Conservation (phyloP, 2,329 filamentous ascomycete genomes). For the Xylaria hypoxylon region DNA sequence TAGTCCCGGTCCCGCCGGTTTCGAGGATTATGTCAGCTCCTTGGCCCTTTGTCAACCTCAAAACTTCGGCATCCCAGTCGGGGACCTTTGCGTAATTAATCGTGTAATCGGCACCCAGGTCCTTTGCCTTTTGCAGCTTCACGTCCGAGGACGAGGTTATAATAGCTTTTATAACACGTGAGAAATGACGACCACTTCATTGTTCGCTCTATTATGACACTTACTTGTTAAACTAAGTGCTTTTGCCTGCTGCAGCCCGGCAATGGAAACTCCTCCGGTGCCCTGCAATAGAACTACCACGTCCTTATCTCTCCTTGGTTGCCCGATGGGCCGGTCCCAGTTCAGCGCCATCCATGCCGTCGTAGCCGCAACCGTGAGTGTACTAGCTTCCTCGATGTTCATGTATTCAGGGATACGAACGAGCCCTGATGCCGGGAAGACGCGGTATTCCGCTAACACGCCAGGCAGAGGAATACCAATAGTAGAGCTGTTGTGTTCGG, state of each 20-base stretch:
- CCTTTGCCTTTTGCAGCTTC: conserved; percentile 2
- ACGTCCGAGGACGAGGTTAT: conserved; percentile 7
- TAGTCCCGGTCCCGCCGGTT: conserved; percentile 13
- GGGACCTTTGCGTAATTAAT: conserved; percentile 7
- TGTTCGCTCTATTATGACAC: not conserved
- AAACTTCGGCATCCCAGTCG: conserved; percentile 13
- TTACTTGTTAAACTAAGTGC: conserved; percentile 20
- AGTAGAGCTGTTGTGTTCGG: conserved; percentile 1
- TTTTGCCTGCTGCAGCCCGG: conserved; percentile 18
- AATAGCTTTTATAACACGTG: not conserved
- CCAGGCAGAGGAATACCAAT: conserved; percentile 22
- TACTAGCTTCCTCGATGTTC: conserved; percentile 16
- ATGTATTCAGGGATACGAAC: conserved; percentile 6
- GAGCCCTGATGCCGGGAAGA: conserved; percentile 18
- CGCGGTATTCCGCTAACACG: conserved; percentile 8
- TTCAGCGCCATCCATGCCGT: conserved; percentile 26
- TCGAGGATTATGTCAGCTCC: conserved; percentile 21
- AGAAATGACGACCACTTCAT: not conserved
- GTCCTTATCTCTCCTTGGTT: not conserved
- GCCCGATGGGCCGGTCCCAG: conserved; percentile 20
- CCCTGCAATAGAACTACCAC: conserved; percentile 4
- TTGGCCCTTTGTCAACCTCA: not conserved
- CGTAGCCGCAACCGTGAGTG: conserved; percentile 12
- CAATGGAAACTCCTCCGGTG: conserved; percentile 14
- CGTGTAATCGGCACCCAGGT: not conserved